phyloP scores from a whole-genome alignment of 805 yeast species.

The Myxozyma sirexii region DNA sequence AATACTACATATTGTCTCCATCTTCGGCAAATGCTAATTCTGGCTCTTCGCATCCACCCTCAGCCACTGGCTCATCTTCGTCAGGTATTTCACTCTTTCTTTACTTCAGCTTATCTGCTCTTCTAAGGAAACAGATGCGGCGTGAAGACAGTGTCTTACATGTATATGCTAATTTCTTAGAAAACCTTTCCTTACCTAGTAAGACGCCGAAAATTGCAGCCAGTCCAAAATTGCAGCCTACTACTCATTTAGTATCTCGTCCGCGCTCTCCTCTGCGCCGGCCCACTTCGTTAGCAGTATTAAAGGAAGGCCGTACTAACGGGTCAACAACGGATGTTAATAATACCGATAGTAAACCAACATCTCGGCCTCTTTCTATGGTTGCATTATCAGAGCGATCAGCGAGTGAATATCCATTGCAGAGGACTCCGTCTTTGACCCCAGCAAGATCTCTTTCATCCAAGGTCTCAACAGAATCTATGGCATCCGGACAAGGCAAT shows the following conservation, averaged over 20 bases:
- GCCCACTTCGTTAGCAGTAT: conserved; percentile 10
- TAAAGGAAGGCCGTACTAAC: neutral
- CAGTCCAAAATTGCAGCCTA: neutral
- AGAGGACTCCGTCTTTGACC: neutral
- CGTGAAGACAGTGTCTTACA: too few species aligned
- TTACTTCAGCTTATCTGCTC: neutral
- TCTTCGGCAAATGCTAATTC: neutral
- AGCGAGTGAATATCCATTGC: neutral
- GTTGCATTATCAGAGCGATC: neutral
- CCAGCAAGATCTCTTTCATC: conserved; percentile 4
- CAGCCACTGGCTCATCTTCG: neutral
- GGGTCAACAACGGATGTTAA: neutral
- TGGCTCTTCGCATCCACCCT: neutral
- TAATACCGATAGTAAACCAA: neutral
- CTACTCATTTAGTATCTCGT: conserved; percentile 20
- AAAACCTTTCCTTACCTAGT: neutral
- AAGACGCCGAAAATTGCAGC: neutral
- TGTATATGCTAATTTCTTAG: neutral
- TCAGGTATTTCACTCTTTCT: neutral
- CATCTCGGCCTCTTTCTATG: neutral
- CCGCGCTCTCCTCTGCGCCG: conserved; percentile 31
- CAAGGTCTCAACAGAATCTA: conserved; percentile 10
- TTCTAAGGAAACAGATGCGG: too few species aligned
- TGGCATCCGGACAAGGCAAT: conserved; percentile 25
- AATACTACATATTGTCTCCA: conserved; percentile 20